Conservation (phyloP, 371 early-diverging fungal genomes). For the Zychaea mexicana region DNA sequence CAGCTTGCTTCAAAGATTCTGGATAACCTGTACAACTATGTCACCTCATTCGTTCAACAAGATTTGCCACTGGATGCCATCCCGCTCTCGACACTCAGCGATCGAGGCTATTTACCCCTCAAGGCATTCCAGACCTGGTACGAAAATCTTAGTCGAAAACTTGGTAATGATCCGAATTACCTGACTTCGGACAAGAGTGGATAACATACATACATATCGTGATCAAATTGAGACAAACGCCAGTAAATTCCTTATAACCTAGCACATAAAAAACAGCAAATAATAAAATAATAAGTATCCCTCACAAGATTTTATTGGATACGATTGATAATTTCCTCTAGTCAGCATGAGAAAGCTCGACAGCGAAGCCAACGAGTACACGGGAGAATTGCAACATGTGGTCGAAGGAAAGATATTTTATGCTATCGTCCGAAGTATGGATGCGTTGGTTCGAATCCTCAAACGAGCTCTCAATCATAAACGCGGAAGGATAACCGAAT, state of each 20-base stretch:
- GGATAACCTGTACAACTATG: constrained; percentile 78
- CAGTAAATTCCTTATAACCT: neutral
- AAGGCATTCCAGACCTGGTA: constrained; percentile 92
- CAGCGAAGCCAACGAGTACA: constrained; percentile 81
- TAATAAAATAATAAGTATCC: too few species aligned
- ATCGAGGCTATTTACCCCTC: constrained; percentile 59
- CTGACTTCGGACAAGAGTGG: constrained; percentile 16
- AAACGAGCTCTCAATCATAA: constrained; percentile 82
- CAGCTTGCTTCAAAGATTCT: constrained; percentile 49
- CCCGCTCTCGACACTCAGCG: constrained; percentile 48
- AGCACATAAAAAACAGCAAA: too few species aligned
- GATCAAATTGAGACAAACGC: neutral
- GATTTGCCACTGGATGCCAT: constrained; percentile 63
- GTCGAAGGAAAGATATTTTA: constrained; percentile 76
- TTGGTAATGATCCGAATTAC: constrained; percentile 58
- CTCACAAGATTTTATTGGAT: neutral
- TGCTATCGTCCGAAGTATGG: constrained; percentile 74
- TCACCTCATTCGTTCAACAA: constrained; percentile 73
- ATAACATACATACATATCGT: neutral
- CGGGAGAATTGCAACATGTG: constrained; percentile 88
- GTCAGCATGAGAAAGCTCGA: constrained; percentile 67
- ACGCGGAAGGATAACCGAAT: constrained; percentile 83
- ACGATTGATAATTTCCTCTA: too few species aligned
- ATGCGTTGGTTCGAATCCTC: constrained; percentile 71
- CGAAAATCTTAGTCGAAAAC: constrained; percentile 61